Base-by-base conservation (phyloP, 768 basidiomycete species). In the Suillus brevipes region DNA sequence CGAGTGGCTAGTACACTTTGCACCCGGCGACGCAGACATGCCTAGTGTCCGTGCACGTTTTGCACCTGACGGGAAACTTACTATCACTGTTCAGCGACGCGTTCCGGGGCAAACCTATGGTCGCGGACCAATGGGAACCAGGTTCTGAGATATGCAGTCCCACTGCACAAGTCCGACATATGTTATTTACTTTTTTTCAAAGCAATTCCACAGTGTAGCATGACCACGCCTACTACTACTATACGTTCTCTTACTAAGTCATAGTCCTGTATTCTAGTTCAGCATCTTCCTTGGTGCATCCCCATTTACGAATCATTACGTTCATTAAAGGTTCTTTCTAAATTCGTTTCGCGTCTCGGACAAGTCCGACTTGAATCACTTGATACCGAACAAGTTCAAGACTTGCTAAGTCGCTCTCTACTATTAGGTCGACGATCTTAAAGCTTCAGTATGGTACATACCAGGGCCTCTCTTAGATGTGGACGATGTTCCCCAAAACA, bases 1-100 rank as follows among this genome's bases (percentile, higher is more conserved):
- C 66, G 87, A 87, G 67, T 88, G 87, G 87, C 80, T 84, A 64
- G 83, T 87, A 67, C 76, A 73, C 20, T 88, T 88, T 65, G 71
- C 84, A 38, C 80, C 83, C 12, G 75, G 79, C 12, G 87, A 88
- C 65, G 80, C 85, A 61, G 84, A 88, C 71, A 83, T 87, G 82
- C 68, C 78, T 8, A 77, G 79, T 14, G 80, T 85, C 34, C 82
- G 83, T 37, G 87, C 85, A 9, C 81, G 78, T 52, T 82, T 86
- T 57, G 82, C 79, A 55, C 73, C 75, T 7, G 77, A 79, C 37
- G 84, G 83, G 10, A 80, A 78, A 40, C 75, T 86, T n/a, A 77
- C 77, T 53, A 81, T 87, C 25, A 79, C 82, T 60, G 82, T 86
- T 14, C 75, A 78, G 60, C 66, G 76, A 60, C 71, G 72, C 47